phyloP scores from a whole-genome alignment of 306 rosid species.

The Acmispon strigosus region DNA sequence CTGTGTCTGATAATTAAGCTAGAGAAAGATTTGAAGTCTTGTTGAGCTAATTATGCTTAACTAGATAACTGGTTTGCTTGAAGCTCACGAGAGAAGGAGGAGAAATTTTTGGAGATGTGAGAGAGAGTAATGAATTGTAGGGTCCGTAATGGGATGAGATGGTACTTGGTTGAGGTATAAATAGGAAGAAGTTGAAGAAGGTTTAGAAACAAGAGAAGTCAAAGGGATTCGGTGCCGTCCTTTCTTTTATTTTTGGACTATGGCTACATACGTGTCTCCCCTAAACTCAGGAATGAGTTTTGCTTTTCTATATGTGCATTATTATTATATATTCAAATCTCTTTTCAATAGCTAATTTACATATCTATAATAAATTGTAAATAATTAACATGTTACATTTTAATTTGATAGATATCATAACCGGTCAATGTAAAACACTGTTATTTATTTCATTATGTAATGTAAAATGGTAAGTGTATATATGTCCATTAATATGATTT shows the following conservation, averaged over 20 bases:
- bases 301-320: background rate
- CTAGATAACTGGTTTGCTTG: slow-evolving; percentile 2
- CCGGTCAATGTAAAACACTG: no score
- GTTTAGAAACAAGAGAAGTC: slow-evolving; percentile 30
- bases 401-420: no score
- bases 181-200: slow-evolving; percentile 27
- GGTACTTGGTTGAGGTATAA: slow-evolving; percentile 34
- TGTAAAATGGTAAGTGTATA: no score
- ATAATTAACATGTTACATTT: no score
- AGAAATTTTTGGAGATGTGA: slow-evolving; percentile 12
- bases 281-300: background rate
- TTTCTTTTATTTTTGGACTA: slow-evolving; percentile 6
- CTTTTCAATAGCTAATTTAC: background rate
- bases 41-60: background rate
- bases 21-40: background rate
- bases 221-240: slow-evolving; percentile 89
- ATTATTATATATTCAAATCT: background rate
- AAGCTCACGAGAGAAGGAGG: background rate
- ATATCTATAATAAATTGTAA: no score
- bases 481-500: no score
- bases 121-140: slow-evolving; percentile 13
- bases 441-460: no score
- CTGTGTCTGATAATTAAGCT: background rate
- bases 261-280: slow-evolving; percentile 57
- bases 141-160: slow-evolving; percentile 35